phyloP scores from a whole-genome alignment of 202 grass and related monocot genomes.

The Zoysia matrella region DNA sequence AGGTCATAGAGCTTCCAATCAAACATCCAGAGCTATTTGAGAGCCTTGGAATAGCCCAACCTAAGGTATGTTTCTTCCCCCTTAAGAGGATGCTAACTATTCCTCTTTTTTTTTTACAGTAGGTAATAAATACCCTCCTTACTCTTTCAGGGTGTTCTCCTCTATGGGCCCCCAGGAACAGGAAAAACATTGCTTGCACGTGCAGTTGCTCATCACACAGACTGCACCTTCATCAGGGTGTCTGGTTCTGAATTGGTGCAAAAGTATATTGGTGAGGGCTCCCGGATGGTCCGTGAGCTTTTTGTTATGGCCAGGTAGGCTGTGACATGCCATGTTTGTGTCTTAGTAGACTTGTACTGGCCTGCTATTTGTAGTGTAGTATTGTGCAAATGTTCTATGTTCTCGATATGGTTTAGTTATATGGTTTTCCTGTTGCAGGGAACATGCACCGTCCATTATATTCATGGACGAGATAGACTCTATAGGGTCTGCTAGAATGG shows the following conservation, averaged over 20 bases:
- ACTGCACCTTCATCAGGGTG: constrained; percentile 30
- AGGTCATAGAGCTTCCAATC: constrained; percentile 98
- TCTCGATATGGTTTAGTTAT: constrained; percentile 28
- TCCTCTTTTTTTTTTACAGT: not conserved
- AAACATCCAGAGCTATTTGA: constrained; percentile 81
- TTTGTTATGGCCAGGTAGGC: constrained; percentile 97
- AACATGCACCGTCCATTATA: constrained; percentile 97
- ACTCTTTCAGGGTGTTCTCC: constrained; percentile 81
- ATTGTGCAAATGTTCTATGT: not conserved
- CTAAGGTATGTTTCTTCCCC: constrained; percentile 63
- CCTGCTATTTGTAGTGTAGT: not conserved
- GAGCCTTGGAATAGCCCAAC: constrained; percentile 38
- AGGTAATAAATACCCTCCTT: constrained; percentile 22
- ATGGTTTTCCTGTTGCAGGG: constrained; percentile 59
- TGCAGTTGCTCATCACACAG: constrained; percentile 98
- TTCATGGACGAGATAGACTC: constrained; percentile 99
- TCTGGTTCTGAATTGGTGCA: constrained; percentile 99
- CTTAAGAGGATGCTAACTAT: not conserved
- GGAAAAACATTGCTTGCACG: constrained; percentile 94
- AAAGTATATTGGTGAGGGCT: constrained; percentile 98
- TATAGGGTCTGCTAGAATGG: constrained; percentile 97
- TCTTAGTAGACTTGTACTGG: not conserved
- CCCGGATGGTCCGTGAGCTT: constrained; percentile 95
- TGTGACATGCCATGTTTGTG: not conserved
- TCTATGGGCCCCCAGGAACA: constrained; percentile 96